A percentile compares a stretch with the other conserved stretches of the same genome.
Evolutionary conservation across 306 rosid genomes (phyloP).

Genomic region (Pyrus bretschneideri): DNA sequence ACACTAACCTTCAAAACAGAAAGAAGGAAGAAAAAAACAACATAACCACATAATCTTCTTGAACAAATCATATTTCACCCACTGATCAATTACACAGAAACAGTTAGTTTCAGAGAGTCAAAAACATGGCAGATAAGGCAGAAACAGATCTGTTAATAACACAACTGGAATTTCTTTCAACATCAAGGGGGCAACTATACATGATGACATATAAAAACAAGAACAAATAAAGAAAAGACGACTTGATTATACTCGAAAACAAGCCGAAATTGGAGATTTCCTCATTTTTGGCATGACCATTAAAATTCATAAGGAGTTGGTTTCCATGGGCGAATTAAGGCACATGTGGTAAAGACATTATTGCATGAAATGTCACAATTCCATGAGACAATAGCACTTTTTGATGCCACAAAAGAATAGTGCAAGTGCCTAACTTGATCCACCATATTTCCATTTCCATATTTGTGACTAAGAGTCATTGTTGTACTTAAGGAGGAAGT

Average conservation of each 20-base stretch:
- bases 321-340: too few relatives aligned
- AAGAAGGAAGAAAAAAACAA: neutral
- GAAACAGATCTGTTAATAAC: neutral
- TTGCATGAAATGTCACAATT: too few relatives aligned
- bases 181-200: neutral
- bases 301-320: too few relatives aligned
- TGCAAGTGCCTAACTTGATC: too few relatives aligned
- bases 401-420: too few relatives aligned
- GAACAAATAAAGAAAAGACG: neutral
- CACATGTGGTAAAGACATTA: too few relatives aligned
- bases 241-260: neutral
- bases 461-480: too few relatives aligned
- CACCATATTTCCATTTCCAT: too few relatives aligned
- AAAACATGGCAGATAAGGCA: neutral
- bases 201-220: neutral
- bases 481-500: too few relatives aligned
- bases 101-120: slow-evolving; percentile 3
- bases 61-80: neutral
- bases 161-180: neutral
- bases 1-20: slow-evolving; percentile 6
- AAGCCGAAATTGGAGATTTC: too few relatives aligned
- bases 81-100: neutral
- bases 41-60: neutral
- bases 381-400: too few relatives aligned
- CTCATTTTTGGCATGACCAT: too few relatives aligned